Evolutionary conservation across 2,329 filamentous ascomycete species (phyloP).

Genomic region (Pezicula rhizophila): DNA sequence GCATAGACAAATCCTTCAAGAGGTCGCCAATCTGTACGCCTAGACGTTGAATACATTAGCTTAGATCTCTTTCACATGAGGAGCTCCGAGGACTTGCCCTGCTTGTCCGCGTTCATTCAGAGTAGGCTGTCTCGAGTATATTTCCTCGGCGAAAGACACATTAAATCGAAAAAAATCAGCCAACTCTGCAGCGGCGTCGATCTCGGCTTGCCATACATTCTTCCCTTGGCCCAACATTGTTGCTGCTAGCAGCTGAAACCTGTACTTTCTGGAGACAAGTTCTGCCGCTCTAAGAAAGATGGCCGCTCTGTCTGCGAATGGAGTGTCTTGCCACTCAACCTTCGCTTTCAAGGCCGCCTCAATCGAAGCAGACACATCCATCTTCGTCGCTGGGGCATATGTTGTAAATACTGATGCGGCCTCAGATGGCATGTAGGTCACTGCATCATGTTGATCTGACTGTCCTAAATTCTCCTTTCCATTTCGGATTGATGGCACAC

Average conservation of each 20-base stretch:
- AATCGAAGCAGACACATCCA: constrained; percentile 75
- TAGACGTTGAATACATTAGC: constrained; percentile 79
- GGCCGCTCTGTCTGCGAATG: constrained; percentile 85
- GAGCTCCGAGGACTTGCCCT: neutral
- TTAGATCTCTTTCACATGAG: constrained; percentile 61
- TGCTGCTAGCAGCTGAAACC: constrained; percentile 92
- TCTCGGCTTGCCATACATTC: constrained; percentile 99
- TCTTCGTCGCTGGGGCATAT: constrained; percentile 74
- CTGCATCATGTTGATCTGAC: neutral
- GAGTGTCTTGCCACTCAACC: constrained; percentile 74
- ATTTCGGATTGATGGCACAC: neutral
- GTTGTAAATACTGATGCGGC: constrained; percentile 63
- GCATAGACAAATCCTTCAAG: constrained; percentile 95
- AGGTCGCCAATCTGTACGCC: constrained; percentile 81
- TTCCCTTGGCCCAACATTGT: constrained; percentile 97
- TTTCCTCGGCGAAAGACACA: constrained; percentile 85
- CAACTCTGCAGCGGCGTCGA: constrained; percentile 90
- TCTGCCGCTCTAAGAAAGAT: constrained; percentile 96
- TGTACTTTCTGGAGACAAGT: constrained; percentile 82
- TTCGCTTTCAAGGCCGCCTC: constrained; percentile 81
- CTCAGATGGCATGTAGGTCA: neutral
- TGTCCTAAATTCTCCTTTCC: neutral
- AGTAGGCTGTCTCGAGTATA: constrained; percentile 81
- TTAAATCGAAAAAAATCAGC: constrained; percentile 92
- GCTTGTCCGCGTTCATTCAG: neutral